A percentile compares a stretch with the other conserved stretches of the same genome.
These are phyloP conservation scores for Dalbergia cochinchinensis DNA, from an alignment of 306 rosid genomes.

Conservation along the genomic window DNA sequence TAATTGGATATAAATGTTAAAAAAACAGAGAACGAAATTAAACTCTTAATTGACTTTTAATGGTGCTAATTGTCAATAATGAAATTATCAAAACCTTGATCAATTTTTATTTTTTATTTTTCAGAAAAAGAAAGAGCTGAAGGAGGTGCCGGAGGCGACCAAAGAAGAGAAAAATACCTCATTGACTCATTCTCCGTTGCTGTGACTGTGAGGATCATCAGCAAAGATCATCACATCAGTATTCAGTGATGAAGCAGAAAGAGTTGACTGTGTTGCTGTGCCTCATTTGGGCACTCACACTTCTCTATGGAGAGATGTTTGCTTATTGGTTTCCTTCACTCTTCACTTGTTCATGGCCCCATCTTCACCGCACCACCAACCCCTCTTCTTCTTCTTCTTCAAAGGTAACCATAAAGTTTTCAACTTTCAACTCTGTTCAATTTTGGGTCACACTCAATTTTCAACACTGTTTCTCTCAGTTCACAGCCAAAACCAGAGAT, in stretches of 20 bases:
- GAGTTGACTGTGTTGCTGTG: slow-evolving; percentile 69
- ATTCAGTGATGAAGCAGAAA: slow-evolving; percentile 65
- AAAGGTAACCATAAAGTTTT: slow-evolving; percentile 45
- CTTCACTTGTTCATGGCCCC: slow-evolving; percentile 74
- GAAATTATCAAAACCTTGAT: neutral
- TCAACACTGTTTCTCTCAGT: neutral
- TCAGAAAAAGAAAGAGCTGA: neutral
- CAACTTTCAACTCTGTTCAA: slow-evolving; percentile 13
- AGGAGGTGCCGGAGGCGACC: neutral
- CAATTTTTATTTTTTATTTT: neutral
- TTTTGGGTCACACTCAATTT: slow-evolving; percentile 37
- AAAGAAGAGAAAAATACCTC: neutral
- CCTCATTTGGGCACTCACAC: slow-evolving; percentile 65
- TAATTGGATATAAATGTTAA: too few species aligned
- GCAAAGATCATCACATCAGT: neutral
- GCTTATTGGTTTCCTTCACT: slow-evolving; percentile 67
- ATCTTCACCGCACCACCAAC: slow-evolving; percentile 45
- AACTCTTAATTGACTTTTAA: neutral
- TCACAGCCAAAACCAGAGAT: slow-evolving; percentile 14
- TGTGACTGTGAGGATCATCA: neutral
- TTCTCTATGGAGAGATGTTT: slow-evolving; percentile 83
- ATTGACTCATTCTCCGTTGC: neutral
- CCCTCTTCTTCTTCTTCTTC: slow-evolving; percentile 50
- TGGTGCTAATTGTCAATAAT: neutral
- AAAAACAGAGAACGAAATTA: too few species aligned